Conservation (phyloP, 2,329 filamentous ascomycete species). For the Phialocephala subalpina region DNA sequence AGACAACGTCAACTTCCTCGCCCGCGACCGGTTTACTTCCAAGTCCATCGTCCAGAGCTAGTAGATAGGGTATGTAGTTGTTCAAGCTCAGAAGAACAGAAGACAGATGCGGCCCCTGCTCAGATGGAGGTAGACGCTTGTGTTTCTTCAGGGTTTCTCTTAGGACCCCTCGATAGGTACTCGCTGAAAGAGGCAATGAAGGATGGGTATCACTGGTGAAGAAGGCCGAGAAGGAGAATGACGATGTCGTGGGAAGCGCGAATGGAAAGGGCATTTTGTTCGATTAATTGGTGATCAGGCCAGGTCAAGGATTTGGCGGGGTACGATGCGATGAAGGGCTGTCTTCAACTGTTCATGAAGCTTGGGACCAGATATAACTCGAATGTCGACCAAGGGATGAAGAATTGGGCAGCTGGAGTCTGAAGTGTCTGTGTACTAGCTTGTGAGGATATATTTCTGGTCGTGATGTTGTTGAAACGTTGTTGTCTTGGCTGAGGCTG, state of each 20-base stretch:
- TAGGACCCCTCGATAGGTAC: conserved; percentile 83
- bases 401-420: background rate
- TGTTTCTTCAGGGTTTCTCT: conserved; percentile 86
- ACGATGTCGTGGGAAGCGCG: conserved; percentile 86
- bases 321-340: background rate
- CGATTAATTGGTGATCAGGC: background rate
- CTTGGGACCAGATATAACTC: background rate
- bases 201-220: conserved; percentile 86
- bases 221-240: conserved; percentile 80
- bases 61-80: conserved; percentile 83
- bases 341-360: background rate
- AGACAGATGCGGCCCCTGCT: conserved; percentile 75
- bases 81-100: conserved; percentile 74
- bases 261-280: conserved; percentile 86
- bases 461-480: background rate
- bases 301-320: background rate
- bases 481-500: conserved; percentile 12
- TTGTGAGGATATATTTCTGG: background rate
- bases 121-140: conserved; percentile 80
- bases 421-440: background rate
- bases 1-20: conserved; percentile 73
- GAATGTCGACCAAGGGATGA: background rate
- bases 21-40: conserved; percentile 59
- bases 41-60: conserved; percentile 79
- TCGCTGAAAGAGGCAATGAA: conserved; percentile 82